Conservation (phyloP, 768 basidiomycete species). For the Calocybe cyanea region DNA sequence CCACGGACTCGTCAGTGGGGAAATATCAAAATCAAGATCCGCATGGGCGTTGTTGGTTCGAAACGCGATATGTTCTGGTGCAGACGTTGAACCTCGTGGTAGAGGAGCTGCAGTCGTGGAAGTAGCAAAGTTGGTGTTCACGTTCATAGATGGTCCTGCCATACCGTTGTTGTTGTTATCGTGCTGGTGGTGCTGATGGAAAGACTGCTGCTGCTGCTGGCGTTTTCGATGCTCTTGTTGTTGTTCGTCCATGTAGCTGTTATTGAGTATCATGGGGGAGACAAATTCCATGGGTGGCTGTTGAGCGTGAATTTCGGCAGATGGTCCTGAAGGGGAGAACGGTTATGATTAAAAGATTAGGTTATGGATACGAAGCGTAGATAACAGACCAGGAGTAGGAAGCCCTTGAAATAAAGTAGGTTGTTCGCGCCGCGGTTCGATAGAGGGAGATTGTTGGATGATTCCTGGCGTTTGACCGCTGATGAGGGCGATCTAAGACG, state of each 20-base stretch:
- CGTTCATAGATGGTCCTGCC: conserved; percentile 13
- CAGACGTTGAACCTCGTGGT: conserved; percentile 46
- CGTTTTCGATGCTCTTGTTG: too few relatives aligned
- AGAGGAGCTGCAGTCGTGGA: neutral
- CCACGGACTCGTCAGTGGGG: conserved; percentile 81
- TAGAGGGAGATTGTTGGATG: conserved; percentile 27
- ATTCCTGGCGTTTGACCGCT: conserved; percentile 42
- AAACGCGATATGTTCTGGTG: conserved; percentile 75
- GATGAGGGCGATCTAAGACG: conserved; percentile 61
- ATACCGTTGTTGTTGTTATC: too few relatives aligned
- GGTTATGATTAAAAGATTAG: neutral
- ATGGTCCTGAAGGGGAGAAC: conserved; percentile 41
- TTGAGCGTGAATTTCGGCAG: conserved; percentile 63
- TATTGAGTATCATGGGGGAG: conserved; percentile 58
- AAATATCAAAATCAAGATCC: conserved; percentile 70
- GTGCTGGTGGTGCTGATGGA: too few relatives aligned
- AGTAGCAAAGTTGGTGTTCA: conserved; percentile 3
- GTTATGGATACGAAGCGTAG: conserved; percentile 1
- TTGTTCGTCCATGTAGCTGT: conserved; percentile 22
- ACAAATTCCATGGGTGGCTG: conserved; percentile 53
- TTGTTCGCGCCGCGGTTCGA: conserved; percentile 25
- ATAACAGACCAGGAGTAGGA: conserved; percentile 62
- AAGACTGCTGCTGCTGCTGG: too few relatives aligned
- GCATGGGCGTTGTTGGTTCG: conserved; percentile 42
- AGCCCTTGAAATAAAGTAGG: conserved; percentile 45